A percentile compares a stretch with the other conserved stretches of the same genome.
Conservation (phyloP, 2,329 filamentous ascomycete genomes). For the Phyllosticta capitalensis region DNA sequence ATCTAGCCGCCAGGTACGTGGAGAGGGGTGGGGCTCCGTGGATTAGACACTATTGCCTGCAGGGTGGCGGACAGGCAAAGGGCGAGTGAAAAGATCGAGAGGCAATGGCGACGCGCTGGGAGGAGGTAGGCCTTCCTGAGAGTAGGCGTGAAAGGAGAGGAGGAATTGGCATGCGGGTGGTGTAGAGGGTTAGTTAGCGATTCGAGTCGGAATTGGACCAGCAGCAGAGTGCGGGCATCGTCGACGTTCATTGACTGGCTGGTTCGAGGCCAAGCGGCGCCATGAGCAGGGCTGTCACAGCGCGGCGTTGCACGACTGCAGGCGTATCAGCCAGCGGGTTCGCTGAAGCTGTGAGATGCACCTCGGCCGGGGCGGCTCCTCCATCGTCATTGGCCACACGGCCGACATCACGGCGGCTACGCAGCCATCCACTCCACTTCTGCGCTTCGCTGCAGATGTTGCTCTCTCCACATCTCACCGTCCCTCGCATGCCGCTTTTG, state of each 20-base stretch:
- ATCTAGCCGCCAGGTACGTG: not conserved
- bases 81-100: not conserved
- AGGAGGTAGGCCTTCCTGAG: not conserved
- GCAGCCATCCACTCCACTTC: not conserved
- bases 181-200: not conserved
- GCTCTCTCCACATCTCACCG: not conserved
- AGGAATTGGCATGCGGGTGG: not conserved
- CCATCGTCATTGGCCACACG: not conserved
- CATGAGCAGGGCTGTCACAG: slow-evolving; percentile 7
- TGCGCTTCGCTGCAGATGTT: not conserved
- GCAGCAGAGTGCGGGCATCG: not conserved
- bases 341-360: not conserved
- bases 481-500: not conserved
- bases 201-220: not conserved
- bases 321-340: slow-evolving; percentile 8
- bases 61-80: not conserved
- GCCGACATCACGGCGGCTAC: not conserved
- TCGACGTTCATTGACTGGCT: slow-evolving; percentile 5
- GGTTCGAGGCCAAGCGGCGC: not conserved
- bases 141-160: not conserved
- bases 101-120: not conserved
- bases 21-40: not conserved
- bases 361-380: not conserved
- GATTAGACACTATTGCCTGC: not conserved
- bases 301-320: slow-evolving; percentile 10